Evolutionary conservation across 139 green algal species (phyloP), one percentile per base, ranked within the genome.

Genomic region (Picochlorum sp.): DNA sequence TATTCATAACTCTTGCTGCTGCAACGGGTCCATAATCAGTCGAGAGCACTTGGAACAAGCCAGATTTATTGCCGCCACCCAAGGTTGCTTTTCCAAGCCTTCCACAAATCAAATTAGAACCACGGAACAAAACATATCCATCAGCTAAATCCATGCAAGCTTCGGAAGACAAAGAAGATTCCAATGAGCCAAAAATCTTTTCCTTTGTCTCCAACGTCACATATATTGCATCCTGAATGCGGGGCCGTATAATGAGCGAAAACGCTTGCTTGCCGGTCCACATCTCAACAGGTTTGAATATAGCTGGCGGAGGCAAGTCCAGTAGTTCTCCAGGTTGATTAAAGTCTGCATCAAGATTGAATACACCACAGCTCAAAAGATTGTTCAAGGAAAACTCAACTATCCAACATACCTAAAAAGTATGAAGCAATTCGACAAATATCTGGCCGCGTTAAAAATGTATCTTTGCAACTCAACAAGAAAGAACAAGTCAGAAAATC

Each of bases 261-360:
- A 98, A 92, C 10, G 96, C 57, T 83, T 99, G 94, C 86, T 99
- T 99, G 62, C 94, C 93, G 2, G 93, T 97, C 94, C 94, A 99
- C 61, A 98, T 75, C 80, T 96, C 87, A 61, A 92, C 24, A 7
- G 91, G 91, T 81, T 96, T 94, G 45, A 92, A 6, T 9, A 95
- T 69, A 9, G 84, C 69, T 44, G 88, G 88, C 8, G 51, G 64
- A 0, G 85, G 86, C 44, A 95, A 51, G 51, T 90, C 77, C 13
- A 95, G 51, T 4, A 23, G 9, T 20, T 37, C 21, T 16, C 21
- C 10, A 26, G 16, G 23, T 62, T 62, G 8, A 41, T 11, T 41
- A 41, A 41, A 41, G 34, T 41, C 34, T 41, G 34, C 34, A 41
- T 41, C 5, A 41, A 41, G 34, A 41, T 41, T 41, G 8, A 14